These are phyloP conservation scores for Ashbya aceris DNA, from an alignment of 1,139 yeast species.

Conservation along the genomic window DNA sequence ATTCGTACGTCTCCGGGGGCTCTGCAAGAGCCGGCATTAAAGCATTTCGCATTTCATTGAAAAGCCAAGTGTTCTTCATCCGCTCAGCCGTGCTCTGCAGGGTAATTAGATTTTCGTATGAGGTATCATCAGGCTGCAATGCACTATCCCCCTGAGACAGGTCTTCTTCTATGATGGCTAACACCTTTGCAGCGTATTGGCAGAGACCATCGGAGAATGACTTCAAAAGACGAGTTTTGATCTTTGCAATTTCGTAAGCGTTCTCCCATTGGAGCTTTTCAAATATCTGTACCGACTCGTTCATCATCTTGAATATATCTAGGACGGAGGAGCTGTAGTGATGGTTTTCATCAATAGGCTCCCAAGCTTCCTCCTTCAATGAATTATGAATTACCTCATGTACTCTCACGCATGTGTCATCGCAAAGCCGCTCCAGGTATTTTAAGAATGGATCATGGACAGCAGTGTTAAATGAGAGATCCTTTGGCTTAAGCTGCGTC, in stretches of 20 bases:
- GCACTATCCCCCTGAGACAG: conserved; percentile 35
- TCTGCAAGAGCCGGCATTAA: conserved; percentile 30
- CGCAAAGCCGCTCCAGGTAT: conserved; percentile 49
- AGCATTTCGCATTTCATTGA: conserved; percentile 41
- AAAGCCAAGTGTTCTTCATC: conserved; percentile 37
- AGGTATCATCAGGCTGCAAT: conserved; percentile 18
- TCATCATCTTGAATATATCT: conserved; percentile 58
- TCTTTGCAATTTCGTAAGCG: conserved; percentile 48
- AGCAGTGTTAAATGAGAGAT: conserved; percentile 39
- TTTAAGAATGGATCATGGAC: conserved; percentile 54
- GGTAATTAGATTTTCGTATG: conserved; percentile 32
- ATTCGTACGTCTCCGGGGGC: conserved; percentile 52
- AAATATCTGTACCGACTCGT: conserved; percentile 47
- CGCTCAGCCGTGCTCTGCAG: conserved; percentile 30
- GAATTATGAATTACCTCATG: conserved; percentile 45
- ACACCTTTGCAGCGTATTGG: conserved; percentile 41
- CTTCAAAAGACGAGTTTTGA: conserved; percentile 50
- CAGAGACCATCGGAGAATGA: conserved; percentile 55
- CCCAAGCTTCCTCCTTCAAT: conserved; percentile 45
- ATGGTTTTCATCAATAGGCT: conserved; percentile 39
- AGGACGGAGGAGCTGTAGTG: conserved; percentile 48
- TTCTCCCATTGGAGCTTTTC: conserved; percentile 54
- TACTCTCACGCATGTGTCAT: conserved; percentile 43
- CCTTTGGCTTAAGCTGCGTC: conserved; percentile 38
- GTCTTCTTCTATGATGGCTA: conserved; percentile 43